Evolutionary conservation across 768 basidiomycete species (phyloP).

Genomic region (Exsudoporus frostii): DNA sequence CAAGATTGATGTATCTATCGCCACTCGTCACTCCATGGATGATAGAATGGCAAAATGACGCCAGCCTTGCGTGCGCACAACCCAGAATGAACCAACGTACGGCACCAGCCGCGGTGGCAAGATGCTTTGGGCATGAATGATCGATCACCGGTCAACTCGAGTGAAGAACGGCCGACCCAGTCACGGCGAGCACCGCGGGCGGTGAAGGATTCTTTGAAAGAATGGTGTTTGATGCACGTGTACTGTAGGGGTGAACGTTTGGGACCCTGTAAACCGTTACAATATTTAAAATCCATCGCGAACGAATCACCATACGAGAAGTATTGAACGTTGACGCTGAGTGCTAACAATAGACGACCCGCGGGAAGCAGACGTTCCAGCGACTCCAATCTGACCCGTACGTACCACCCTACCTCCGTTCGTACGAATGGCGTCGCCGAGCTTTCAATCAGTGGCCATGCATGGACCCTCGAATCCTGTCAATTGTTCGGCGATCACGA

Average conservation of each 20-base stretch:
- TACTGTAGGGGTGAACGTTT: slow-evolving; percentile 5
- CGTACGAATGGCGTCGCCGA: neutral
- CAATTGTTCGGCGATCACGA: slow-evolving; percentile 16
- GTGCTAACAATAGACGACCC: slow-evolving; percentile 6
- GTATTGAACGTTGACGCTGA: slow-evolving; percentile 7
- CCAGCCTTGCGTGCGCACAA: neutral
- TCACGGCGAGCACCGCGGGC: neutral
- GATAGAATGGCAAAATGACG: neutral
- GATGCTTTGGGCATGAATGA: neutral
- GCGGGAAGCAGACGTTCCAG: neutral
- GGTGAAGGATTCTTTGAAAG: neutral
- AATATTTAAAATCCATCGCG: neutral
- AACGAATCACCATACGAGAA: slow-evolving; percentile 3
- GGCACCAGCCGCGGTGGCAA: slow-evolving; percentile 2
- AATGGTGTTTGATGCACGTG: slow-evolving; percentile 17
- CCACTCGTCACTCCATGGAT: neutral
- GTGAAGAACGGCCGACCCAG: neutral
- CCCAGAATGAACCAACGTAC: neutral
- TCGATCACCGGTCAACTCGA: slow-evolving; percentile 5
- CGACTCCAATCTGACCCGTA: neutral
- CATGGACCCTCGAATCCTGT: slow-evolving; percentile 1
- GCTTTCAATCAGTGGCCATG: slow-evolving; percentile 5
- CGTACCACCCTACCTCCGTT: neutral
- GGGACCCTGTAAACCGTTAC: slow-evolving; percentile 1
- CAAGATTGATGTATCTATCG: neutral